phyloP scores from a whole-genome alignment of 805 yeast species.

The Candida broadrunensis region DNA sequence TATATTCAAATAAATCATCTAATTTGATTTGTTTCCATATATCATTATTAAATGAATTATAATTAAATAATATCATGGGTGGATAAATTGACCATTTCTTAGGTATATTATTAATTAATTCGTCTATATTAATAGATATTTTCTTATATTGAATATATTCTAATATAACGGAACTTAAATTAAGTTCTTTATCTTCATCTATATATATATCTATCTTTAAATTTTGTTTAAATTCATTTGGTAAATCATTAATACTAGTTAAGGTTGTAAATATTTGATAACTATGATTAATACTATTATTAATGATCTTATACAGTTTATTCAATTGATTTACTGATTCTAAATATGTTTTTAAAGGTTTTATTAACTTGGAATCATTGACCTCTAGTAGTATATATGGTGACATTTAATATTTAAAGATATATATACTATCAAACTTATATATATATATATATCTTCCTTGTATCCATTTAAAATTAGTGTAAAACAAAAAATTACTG shows the following conservation, averaged over 20 bases:
- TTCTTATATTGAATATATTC: not conserved
- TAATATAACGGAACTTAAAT: not conserved
- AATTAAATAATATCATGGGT: slow-evolving; percentile 61
- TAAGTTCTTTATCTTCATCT: not conserved
- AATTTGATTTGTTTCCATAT: slow-evolving; percentile 24
- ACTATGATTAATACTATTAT: not conserved
- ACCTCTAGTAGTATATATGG: slow-evolving; percentile 2
- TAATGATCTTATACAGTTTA: slow-evolving; percentile 12
- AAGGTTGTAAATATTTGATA: slow-evolving; percentile 10
- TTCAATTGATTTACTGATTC: slow-evolving; percentile 11
- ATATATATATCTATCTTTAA: not conserved
- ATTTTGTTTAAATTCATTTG: not conserved
- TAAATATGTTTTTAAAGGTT: slow-evolving; percentile 14
- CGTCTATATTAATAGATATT: not conserved
- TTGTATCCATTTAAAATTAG: too few species aligned
- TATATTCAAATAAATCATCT: not conserved
- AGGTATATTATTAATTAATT: slow-evolving; percentile 29
- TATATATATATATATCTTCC: too few species aligned
- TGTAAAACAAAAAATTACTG: too few species aligned
- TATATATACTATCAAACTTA: too few species aligned
- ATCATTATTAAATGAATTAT: slow-evolving; percentile 41
- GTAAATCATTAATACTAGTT: slow-evolving; percentile 2
- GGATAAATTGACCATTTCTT: slow-evolving; percentile 61
- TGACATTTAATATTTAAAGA: too few species aligned
- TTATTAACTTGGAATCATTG: slow-evolving; percentile 10